phyloP scores from a whole-genome alignment of 176 grass and related monocot genomes.

The Eremochloa ophiuroides region DNA sequence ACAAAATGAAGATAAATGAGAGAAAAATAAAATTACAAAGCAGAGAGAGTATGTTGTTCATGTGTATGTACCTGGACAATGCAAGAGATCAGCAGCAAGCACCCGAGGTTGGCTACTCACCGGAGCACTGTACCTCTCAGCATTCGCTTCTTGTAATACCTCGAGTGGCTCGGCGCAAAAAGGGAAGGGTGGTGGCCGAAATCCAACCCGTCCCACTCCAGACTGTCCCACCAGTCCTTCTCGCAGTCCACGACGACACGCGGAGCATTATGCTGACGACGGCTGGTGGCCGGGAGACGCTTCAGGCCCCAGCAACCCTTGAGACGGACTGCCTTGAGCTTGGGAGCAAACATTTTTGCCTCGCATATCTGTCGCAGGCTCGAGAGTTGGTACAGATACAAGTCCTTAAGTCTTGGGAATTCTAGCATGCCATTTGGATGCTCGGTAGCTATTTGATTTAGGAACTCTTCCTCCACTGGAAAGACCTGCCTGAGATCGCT shows the following conservation, averaged over 20 bases:
- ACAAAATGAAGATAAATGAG: no score
- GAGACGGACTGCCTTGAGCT: background rate
- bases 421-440: background rate
- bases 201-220: background rate
- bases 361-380: background rate
- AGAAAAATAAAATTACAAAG: no score
- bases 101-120: background rate
- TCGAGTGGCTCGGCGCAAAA: background rate
- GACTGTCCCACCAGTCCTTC: constrained; percentile 9
- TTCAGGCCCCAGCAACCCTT: background rate
- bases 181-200: background rate
- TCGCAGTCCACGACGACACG: background rate
- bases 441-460: background rate
- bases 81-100: background rate
- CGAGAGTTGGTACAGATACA: background rate
- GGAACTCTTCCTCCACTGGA: background rate
- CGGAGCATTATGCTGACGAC: no score
- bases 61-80: background rate
- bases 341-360: background rate
- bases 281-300: background rate
- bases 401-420: constrained; percentile 12
- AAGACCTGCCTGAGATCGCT: background rate
- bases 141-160: background rate
- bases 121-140: background rate
- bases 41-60: no score